Evolutionary conservation across 345 rosid species (phyloP), one percentile per base, ranked within the genome.

Genomic region (Pelargonium nanum): DNA sequence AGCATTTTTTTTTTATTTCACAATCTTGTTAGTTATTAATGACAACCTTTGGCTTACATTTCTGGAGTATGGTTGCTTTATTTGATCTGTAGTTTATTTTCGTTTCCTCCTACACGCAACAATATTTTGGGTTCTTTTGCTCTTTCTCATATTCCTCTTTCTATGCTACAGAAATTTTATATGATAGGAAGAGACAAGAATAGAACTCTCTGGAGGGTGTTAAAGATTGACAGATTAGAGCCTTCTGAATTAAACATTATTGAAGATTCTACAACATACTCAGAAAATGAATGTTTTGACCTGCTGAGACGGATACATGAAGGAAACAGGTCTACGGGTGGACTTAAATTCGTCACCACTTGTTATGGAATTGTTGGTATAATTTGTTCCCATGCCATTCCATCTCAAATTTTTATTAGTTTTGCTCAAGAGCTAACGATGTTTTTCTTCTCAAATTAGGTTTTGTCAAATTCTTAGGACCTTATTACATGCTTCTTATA

Each of bases 291-390:
- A 59, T 89, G 85, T 65, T 69, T 40, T 44, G 95, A 87, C 24
- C 70, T 89, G 68, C 77, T 85, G 54, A 83, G 70, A 75, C 73
- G 97, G 75, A 75, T 93, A 52, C 85, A 85, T 63, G 97, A 89
- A 77, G 97, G 97, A 60, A 93, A 93, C 64, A 71, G 67, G 71
- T 58, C 82, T 6, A 83, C 89, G 8, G 99, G 97, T 51, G 99
- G 99, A 26, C 84, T 93, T 73, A 87, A 83, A 75, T 80, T 89
- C 56, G 86, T 89, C 58, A 81, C 97, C 26, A 70, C 77, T 73
- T 93, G 88, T 76, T 89, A 84, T 34, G 99, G 99, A 61, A 87
- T 93, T 58, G 77, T 93, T 52, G 99, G 99, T 93, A 85, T 23
- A 81, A 67, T 26, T 16, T 23, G 22, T 64, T 19, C 32, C 26